These are phyloP conservation scores for Fusarium circinatum DNA, from an alignment of 2,329 filamentous ascomycete genomes.

Conservation along the genomic window DNA sequence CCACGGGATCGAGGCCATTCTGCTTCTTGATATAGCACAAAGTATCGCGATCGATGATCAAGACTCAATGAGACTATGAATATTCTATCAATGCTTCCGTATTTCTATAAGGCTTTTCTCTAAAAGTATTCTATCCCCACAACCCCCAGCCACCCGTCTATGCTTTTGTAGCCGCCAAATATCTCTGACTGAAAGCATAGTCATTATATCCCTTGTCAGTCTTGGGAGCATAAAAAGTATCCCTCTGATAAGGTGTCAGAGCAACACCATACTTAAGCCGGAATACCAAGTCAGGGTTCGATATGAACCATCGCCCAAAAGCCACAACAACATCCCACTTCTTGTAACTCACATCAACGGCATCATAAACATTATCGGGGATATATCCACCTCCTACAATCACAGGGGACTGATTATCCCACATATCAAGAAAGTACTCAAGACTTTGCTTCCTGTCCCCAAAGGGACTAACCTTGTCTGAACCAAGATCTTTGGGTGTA, in stretches of 20 bases:
- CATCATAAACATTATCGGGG: slow-evolving; percentile 36
- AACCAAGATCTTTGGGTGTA: slow-evolving; percentile 34
- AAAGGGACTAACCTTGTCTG: slow-evolving; percentile 15
- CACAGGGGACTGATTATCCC: slow-evolving; percentile 47
- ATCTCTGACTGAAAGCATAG: slow-evolving; percentile 44
- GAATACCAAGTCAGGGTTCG: slow-evolving; percentile 52
- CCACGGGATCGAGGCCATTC: too few relatives aligned
- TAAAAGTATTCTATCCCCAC: background rate
- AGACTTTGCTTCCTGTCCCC: slow-evolving; percentile 48
- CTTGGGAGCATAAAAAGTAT: slow-evolving; percentile 52
- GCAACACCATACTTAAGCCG: slow-evolving; percentile 51
- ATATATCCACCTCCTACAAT: slow-evolving; percentile 48
- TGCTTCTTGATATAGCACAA: too few relatives aligned
- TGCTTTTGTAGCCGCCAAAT: background rate
- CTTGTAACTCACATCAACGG: slow-evolving; percentile 40
- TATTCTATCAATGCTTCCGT: background rate
- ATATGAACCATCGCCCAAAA: slow-evolving; percentile 50
- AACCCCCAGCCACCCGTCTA: rapidly evolving
- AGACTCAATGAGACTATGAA: too few relatives aligned
- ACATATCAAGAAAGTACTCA: slow-evolving; percentile 47
- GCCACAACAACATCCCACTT: slow-evolving; percentile 43
- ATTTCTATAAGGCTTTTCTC: rapidly evolving
- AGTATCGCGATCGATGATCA: too few relatives aligned
- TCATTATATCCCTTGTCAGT: slow-evolving; percentile 45
- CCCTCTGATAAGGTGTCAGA: slow-evolving; percentile 51